phyloP scores from a whole-genome alignment of 2,329 filamentous ascomycete genomes.

The Fragosphaeria purpurea region DNA sequence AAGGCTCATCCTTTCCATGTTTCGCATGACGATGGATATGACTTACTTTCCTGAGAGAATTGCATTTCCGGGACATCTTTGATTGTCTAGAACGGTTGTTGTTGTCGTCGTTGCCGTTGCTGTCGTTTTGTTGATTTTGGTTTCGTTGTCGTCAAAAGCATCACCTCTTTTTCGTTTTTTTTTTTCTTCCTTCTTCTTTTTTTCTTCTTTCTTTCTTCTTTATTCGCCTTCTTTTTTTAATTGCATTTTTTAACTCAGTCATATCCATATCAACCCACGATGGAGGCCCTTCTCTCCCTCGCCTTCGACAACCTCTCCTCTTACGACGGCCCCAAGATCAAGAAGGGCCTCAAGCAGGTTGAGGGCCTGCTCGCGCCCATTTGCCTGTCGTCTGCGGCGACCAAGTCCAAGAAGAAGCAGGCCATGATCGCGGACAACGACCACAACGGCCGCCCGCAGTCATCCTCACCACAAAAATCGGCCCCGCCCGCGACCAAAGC shows the following conservation, averaged over 20 bases:
- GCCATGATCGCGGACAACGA: conserved; percentile 13
- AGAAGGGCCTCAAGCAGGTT: conserved; percentile 87
- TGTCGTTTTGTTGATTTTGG: background rate
- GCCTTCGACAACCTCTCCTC: conserved; percentile 96
- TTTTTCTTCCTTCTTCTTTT: background rate
- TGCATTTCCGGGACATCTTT: too few relatives aligned
- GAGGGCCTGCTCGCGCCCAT: conserved; percentile 91
- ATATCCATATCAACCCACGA: conserved; percentile 28
- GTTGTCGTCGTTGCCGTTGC: too few relatives aligned
- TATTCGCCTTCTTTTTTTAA: background rate
- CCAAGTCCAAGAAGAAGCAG: conserved; percentile 11
- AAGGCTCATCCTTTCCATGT: too few relatives aligned
- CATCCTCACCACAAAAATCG: too few relatives aligned
- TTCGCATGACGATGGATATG: too few relatives aligned
- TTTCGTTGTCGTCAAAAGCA: background rate
- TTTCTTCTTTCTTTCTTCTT: background rate
- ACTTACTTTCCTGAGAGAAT: too few relatives aligned
- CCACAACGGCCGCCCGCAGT: conserved; percentile 22
- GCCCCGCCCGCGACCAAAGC: conserved; percentile 37
- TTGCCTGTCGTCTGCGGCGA: conserved; percentile 55
- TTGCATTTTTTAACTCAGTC: too few relatives aligned
- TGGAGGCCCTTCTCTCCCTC: conserved; percentile 87
- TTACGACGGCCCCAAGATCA: conserved; percentile 78
- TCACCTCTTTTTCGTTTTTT: background rate
- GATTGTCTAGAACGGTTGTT: too few relatives aligned